Conservation (phyloP, 768 basidiomycete species). For the Leccinellum albellum region DNA sequence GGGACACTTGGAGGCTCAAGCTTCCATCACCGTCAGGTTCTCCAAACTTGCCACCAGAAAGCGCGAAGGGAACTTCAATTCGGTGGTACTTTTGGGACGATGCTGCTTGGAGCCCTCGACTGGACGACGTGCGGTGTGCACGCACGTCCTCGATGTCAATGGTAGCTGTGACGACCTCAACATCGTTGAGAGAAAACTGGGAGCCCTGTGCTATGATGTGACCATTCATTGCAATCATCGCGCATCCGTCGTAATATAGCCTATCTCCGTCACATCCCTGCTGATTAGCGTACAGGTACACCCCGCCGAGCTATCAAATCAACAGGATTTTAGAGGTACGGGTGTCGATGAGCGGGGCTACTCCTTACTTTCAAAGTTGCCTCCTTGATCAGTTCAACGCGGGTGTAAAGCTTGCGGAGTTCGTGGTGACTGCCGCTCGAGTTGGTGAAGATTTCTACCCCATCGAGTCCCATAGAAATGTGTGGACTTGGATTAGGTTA, state of each 20-base stretch:
- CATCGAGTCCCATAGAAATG: conserved; percentile 96
- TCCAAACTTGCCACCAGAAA: conserved; percentile 73
- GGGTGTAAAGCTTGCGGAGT: conserved; percentile 87
- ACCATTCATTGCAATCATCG: conserved; percentile 95
- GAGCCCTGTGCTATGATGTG: conserved; percentile 90
- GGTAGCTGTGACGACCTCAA: conserved; percentile 94
- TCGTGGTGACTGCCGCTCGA: conserved; percentile 98
- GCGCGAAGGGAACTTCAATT: conserved; percentile 74
- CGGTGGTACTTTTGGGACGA: conserved; percentile 70
- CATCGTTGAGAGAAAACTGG: conserved; percentile 93
- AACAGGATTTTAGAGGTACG: not conserved
- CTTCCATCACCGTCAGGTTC: conserved; percentile 53
- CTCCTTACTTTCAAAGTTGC: conserved; percentile 82
- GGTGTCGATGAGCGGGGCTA: not conserved
- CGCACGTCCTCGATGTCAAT: conserved; percentile 97
- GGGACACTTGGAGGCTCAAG: conserved; percentile 46
- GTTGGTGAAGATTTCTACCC: conserved; percentile 98
- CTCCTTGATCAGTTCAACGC: conserved; percentile 94
- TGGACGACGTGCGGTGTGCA: conserved; percentile 78
- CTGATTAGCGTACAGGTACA: conserved; percentile 98
- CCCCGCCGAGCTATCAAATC: conserved; percentile 76
- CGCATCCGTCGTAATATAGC: conserved; percentile 96
- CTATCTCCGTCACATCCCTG: conserved; percentile 99
- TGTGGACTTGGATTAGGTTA: conserved; percentile 64
- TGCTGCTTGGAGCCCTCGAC: conserved; percentile 88